phyloP scores from a whole-genome alignment of 2,329 filamentous ascomycete species.

The Ilyonectria destructans region DNA sequence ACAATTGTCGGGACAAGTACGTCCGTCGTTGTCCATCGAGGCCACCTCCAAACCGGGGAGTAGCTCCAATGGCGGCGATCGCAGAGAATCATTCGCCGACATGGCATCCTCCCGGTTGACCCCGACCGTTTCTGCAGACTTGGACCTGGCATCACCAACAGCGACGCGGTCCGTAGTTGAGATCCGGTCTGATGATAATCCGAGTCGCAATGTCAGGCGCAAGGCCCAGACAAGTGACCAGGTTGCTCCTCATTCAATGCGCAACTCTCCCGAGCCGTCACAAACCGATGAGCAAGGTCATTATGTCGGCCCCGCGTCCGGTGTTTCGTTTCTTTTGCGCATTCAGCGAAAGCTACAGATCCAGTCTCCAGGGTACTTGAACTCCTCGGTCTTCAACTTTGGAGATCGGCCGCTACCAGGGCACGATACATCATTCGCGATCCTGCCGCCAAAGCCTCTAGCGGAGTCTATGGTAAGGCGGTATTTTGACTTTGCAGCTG shows the following conservation, averaged over 20 bases:
- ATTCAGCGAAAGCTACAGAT: constrained; percentile 29
- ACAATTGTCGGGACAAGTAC: too few relatives aligned
- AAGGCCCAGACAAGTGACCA: constrained; percentile 4
- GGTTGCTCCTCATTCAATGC: constrained; percentile 31
- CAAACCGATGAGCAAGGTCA: constrained; percentile 39
- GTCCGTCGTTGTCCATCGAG: background rate
- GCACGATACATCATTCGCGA: constrained; percentile 53
- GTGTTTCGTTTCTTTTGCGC: constrained; percentile 37
- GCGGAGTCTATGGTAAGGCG: constrained; percentile 57
- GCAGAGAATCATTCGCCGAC: constrained; percentile 9
- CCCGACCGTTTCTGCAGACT: constrained; percentile 6
- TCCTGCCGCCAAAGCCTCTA: constrained; percentile 57
- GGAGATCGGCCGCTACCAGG: constrained; percentile 64
- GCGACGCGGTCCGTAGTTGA: background rate
- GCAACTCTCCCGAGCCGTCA: constrained; percentile 39
- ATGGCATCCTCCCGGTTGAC: constrained; percentile 4
- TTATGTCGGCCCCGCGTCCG: constrained; percentile 40
- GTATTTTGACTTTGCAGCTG: constrained; percentile 71
- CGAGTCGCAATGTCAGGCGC: constrained; percentile 3
- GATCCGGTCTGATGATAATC: background rate
- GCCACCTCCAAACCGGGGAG: background rate
- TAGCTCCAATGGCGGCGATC: background rate
- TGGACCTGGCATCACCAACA: background rate
- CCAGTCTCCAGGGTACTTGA: constrained; percentile 55
- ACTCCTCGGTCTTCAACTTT: constrained; percentile 64